These are phyloP conservation scores for Fusarium phyllophilum DNA, from an alignment of 2,329 filamentous ascomycete species.

Conservation along the genomic window DNA sequence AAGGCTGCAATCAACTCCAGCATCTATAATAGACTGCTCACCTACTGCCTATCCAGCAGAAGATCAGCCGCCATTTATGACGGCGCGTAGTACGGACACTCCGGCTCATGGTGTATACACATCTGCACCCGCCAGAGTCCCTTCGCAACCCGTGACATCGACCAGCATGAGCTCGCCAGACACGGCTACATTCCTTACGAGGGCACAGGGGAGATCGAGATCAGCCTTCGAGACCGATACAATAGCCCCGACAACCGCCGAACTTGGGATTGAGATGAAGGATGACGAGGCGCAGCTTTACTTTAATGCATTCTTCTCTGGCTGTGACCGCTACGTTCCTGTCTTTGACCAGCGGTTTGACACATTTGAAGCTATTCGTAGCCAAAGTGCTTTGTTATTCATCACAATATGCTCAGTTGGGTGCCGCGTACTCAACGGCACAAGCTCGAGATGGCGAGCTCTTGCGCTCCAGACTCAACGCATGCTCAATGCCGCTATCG, in stretches of 20 bases:
- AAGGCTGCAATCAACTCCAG: background rate
- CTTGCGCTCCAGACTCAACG: slow-evolving; percentile 2
- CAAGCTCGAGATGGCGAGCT: background rate
- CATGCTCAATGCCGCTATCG: slow-evolving; percentile 18
- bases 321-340: slow-evolving; percentile 14
- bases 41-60: background rate
- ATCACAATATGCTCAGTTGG: slow-evolving; percentile 20
- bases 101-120: background rate
- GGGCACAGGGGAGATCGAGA: background rate
- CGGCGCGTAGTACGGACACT: fast-evolving
- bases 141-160: background rate
- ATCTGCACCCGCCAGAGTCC: background rate
- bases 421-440: slow-evolving; percentile 13
- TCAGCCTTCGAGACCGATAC: slow-evolving; percentile 2
- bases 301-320: slow-evolving; percentile 16
- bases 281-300: background rate
- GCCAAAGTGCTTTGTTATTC: background rate
- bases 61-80: background rate
- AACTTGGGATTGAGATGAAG: background rate
- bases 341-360: background rate
- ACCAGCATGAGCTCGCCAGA: background rate
- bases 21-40: background rate
- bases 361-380: background rate
- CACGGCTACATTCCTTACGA: background rate
- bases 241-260: background rate